Evolutionary conservation across 1,139 yeast genomes (phyloP).

Genomic region (Geotrichum aggregatum): DNA sequence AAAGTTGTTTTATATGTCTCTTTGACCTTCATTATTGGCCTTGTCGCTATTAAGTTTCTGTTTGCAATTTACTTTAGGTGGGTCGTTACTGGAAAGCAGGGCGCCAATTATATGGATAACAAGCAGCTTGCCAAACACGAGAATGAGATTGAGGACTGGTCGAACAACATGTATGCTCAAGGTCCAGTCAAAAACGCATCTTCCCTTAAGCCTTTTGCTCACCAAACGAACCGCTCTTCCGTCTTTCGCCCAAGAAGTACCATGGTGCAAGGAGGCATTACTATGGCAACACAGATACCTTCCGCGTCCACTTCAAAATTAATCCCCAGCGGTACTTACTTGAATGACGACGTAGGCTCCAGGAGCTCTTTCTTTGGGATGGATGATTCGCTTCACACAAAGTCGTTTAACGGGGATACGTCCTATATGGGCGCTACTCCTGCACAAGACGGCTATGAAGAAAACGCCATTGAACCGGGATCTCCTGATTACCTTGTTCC

Average conservation of each 20-base stretch:
- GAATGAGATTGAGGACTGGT: slow-evolving; percentile 74
- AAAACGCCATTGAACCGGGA: slow-evolving; percentile 22
- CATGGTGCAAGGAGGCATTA: slow-evolving; percentile 28
- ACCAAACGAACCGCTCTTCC: slow-evolving; percentile 37
- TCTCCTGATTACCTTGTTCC: slow-evolving; percentile 72
- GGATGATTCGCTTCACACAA: slow-evolving; percentile 27
- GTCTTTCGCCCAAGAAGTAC: slow-evolving; percentile 24
- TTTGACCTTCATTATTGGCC: slow-evolving; percentile 74
- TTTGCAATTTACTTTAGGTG: slow-evolving; percentile 89
- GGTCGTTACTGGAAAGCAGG: slow-evolving; percentile 73
- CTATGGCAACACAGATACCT: slow-evolving; percentile 40
- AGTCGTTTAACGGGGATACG: slow-evolving; percentile 30
- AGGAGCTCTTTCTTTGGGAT: slow-evolving; percentile 28
- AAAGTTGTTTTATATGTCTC: slow-evolving; percentile 74
- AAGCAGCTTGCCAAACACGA: slow-evolving; percentile 52
- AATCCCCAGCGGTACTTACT: slow-evolving; percentile 37
- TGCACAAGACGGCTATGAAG: slow-evolving; percentile 22
- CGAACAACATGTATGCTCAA: slow-evolving; percentile 50
- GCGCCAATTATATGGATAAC: slow-evolving; percentile 61
- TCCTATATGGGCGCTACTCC: slow-evolving; percentile 31
- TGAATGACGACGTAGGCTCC: slow-evolving; percentile 29
- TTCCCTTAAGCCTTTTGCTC: slow-evolving; percentile 40
- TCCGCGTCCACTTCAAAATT: slow-evolving; percentile 37
- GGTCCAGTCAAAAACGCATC: slow-evolving; percentile 48
- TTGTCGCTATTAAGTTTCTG: slow-evolving; percentile 69